These are phyloP conservation scores for Apiospora saccharicola DNA, from an alignment of 2,329 filamentous ascomycete genomes.

Conservation along the genomic window DNA sequence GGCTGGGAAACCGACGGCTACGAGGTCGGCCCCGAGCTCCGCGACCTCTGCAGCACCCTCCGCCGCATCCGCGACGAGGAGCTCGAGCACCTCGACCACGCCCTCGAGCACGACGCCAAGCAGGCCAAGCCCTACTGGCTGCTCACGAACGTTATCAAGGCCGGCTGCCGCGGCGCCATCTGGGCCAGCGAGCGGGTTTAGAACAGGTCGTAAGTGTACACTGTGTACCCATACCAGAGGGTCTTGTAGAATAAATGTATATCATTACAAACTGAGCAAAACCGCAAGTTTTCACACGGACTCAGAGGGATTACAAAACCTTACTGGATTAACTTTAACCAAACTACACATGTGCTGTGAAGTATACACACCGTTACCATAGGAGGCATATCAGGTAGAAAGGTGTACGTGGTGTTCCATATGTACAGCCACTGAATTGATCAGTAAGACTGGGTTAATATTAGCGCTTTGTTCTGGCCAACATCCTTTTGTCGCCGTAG, in stretches of 20 bases:
- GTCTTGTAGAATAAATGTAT: neutral
- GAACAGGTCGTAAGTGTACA: neutral
- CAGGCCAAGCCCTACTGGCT: slow-evolving; percentile 90
- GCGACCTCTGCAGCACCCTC: slow-evolving; percentile 74
- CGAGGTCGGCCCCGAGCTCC: slow-evolving; percentile 80
- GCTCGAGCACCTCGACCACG: slow-evolving; percentile 94
- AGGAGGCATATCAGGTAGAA: neutral
- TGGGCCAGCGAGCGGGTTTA: slow-evolving; percentile 84
- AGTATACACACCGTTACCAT: too few relatives aligned
- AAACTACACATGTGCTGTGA: too few relatives aligned
- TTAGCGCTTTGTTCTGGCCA: neutral
- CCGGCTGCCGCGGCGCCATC: slow-evolving; percentile 92
- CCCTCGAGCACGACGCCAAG: slow-evolving; percentile 91
- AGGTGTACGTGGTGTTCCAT: neutral
- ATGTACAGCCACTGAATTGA: neutral
- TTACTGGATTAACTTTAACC: too few relatives aligned
- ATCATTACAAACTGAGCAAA: neutral
- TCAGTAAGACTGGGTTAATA: neutral
- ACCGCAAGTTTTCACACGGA: neutral
- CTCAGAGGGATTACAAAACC: neutral
- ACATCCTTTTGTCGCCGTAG: neutral
- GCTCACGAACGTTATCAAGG: slow-evolving; percentile 83
- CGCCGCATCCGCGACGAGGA: slow-evolving; percentile 93
- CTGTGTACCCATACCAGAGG: too few relatives aligned
- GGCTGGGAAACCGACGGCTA: slow-evolving; percentile 81